Percentiles rank a stretch among this genome's conserved stretches.
Evolutionary conservation across 306 rosid species (phyloP).

Genomic region (Rosa persica): DNA sequence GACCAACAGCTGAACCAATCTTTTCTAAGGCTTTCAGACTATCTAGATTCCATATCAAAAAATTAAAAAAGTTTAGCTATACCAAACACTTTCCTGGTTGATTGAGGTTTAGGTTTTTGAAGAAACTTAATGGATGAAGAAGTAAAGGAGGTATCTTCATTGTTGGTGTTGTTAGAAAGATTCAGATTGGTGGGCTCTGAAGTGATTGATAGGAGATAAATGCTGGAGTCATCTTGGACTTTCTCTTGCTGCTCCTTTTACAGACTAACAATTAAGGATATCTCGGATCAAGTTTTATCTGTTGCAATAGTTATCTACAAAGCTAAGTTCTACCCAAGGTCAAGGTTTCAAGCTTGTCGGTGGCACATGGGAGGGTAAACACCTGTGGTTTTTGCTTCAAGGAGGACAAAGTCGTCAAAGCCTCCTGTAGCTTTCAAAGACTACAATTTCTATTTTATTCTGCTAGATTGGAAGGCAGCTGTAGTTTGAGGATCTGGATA

Average conservation of each 20-base stretch:
- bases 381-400: neutral
- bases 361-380: neutral
- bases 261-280: neutral
- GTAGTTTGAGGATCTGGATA: neutral
- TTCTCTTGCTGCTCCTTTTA: neutral
- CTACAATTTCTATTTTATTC: neutral
- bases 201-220: neutral
- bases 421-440: neutral
- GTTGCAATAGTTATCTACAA: neutral
- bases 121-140: neutral
- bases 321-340: constrained; percentile 3
- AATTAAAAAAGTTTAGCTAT: neutral
- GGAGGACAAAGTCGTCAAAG: neutral
- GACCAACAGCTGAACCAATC: neutral
- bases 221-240: neutral
- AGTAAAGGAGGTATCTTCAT: neutral
- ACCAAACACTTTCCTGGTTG: neutral
- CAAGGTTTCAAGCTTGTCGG: neutral
- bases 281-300: neutral
- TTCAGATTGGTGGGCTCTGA: neutral
- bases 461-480: neutral
- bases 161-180: neutral
- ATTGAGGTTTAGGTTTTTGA: neutral
- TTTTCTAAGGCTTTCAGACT: neutral
- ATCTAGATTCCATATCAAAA: neutral